phyloP scores from a whole-genome alignment of 2,329 filamentous ascomycete species.

The Uncinocarpus reesii region DNA sequence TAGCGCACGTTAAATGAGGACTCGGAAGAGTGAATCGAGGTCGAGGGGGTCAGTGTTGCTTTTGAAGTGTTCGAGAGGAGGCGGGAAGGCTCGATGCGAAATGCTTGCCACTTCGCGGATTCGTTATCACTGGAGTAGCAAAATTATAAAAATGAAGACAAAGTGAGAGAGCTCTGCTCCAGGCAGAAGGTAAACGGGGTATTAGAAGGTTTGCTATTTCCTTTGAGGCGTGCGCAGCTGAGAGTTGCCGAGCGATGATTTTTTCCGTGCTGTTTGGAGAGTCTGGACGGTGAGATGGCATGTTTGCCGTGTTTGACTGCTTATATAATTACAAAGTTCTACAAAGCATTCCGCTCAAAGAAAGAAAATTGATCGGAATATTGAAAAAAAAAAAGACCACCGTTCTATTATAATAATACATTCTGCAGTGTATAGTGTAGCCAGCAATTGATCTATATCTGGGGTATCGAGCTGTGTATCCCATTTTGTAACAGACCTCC shows the following conservation, averaged over 20 bases:
- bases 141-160: neutral
- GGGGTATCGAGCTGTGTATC: neutral
- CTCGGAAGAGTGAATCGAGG: slow-evolving; percentile 10
- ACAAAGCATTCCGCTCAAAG: too few species aligned
- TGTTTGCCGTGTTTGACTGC: slow-evolving; percentile 10
- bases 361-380: too few species aligned
- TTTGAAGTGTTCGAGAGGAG: neutral
- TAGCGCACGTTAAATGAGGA: neutral
- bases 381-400: too few species aligned
- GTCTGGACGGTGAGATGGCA: neutral
- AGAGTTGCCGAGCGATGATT: neutral
- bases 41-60: slow-evolving; percentile 1
- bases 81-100: slow-evolving; percentile 15
- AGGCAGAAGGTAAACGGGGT: slow-evolving; percentile 14
- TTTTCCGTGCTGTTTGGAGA: neutral
- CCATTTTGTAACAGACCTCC: neutral
- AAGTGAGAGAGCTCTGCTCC: slow-evolving; percentile 15
- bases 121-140: slow-evolving; percentile 2
- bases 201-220: neutral
- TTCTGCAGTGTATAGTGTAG: neutral
- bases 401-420: slow-evolving; percentile 4
- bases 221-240: neutral
- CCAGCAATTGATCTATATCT: neutral
- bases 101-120: slow-evolving; percentile 5
- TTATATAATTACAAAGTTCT: slow-evolving; percentile 4